A percentile compares a stretch with the other conserved stretches of the same genome.
Conservation (phyloP, 257 asterid species). For the Voacanga thouarsii region DNA sequence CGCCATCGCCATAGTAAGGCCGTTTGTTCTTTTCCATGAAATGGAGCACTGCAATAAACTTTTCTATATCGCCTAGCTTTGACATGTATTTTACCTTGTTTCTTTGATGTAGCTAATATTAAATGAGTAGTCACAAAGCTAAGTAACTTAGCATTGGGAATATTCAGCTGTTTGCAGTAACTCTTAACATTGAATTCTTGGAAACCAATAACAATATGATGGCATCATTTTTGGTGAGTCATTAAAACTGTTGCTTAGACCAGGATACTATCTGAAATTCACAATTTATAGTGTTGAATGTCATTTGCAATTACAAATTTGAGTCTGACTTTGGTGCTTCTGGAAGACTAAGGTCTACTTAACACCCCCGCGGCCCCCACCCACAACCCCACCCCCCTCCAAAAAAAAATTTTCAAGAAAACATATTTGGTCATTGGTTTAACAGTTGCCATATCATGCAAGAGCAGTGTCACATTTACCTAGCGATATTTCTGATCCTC, state of each 20-base stretch:
- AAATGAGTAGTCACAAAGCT: not conserved
- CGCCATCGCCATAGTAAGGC: constrained; percentile 82
- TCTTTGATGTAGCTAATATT: not conserved
- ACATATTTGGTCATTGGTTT: not conserved
- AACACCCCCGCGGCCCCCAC: too few relatives aligned
- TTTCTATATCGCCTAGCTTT: not conserved
- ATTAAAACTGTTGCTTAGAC: not conserved
- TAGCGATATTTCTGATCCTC: not conserved
- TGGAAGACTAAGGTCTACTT: not conserved
- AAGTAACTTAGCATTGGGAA: not conserved
- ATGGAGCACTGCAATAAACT: not conserved
- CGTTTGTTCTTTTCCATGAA: constrained; percentile 8
- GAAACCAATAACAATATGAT: not conserved
- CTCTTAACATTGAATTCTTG: not conserved
- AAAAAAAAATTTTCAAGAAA: too few relatives aligned
- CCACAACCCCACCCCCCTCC: too few relatives aligned
- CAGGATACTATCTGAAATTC: not conserved
- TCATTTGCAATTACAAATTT: not conserved
- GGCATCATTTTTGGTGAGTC: not conserved
- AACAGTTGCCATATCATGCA: not conserved
- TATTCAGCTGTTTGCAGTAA: not conserved
- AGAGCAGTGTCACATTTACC: too few relatives aligned
- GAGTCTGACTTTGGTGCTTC: not conserved
- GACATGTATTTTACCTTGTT: not conserved
- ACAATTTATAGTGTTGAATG: not conserved